Evolutionary conservation across 805 yeast genomes (phyloP).

Genomic region (Tetrapisispora iriomotensis): DNA sequence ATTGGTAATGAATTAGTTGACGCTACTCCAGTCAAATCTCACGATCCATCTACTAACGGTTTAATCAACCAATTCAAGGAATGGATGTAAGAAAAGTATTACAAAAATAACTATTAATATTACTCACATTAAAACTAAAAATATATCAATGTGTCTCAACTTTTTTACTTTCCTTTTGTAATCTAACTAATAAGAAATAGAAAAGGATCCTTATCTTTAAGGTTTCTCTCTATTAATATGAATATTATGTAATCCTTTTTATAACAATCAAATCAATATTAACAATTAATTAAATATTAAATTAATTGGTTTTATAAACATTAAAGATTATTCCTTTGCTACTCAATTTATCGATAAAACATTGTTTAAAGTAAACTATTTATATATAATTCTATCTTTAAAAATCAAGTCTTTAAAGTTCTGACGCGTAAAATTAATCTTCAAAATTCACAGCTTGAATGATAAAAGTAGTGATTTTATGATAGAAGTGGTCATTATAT

Average conservation of each 20-base stretch:
- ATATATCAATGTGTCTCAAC: no score
- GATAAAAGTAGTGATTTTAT: not conserved
- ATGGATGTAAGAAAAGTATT: conserved; percentile 43
- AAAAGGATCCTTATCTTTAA: no score
- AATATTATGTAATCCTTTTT: conserved; percentile 1
- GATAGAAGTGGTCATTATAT: no score
- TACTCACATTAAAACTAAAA: no score
- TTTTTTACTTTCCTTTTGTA: no score
- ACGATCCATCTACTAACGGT: conserved; percentile 86
- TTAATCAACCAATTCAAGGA: conserved; percentile 91
- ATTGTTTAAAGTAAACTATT: no score
- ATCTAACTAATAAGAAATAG: no score
- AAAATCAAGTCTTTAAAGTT: not conserved
- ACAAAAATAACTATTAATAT: not conserved
- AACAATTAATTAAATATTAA: not conserved
- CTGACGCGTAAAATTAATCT: not conserved
- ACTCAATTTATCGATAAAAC: no score
- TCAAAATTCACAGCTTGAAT: not conserved
- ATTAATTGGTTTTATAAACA: not conserved
- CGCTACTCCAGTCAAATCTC: conserved; percentile 45
- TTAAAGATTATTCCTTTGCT: no score
- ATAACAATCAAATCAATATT: conserved; percentile 1
- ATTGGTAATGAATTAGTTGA: conserved; percentile 83
- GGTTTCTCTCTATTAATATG: no score
- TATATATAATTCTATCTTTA: not conserved